Evolutionary conservation across 2,329 filamentous ascomycete species (phyloP), one percentile per base, ranked within the genome.

Genomic region (Ascosphaera aggregata): DNA sequence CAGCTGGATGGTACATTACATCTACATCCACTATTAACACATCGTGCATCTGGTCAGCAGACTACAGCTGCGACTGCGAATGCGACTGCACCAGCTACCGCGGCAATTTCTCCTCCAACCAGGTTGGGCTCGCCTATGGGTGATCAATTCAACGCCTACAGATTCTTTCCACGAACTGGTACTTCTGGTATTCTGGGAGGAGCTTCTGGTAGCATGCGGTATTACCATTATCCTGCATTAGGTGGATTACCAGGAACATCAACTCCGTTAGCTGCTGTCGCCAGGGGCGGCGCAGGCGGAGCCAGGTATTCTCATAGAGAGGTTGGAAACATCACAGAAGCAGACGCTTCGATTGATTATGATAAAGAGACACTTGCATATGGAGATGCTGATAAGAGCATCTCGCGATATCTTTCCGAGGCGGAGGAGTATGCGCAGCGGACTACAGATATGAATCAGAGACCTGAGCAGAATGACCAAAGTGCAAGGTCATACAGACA

Each of bases 161-260:
- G 43, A 39, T 59, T 62, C 39, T 56, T 63, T 32, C 57, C 59
- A 35, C 55, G 62, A 40, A 53, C 61, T 22, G 55, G 56, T 37
- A 63, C 62, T 2, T 62, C 62, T 2, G 61, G 58, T 9, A 62
- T 64, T 17, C 61, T 60, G 4, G 61, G 60, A 27, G 61, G 61
- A 4, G 65, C 61, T 3, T 64, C 62, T n/a, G 64, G 62, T 39
- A 46, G 63, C 16, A 5, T 47, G 16, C 43, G 45, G 18, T 57
- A 56, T 32, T 65, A 65, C 45, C 60, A 63, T 44, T 56, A 64
- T 43, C 59, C 63, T 45, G 60, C 59, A 4, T 49, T 63, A 4
- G 56, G 58, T n/a, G 62, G 60, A 13, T 49, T 65, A 7, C 64
- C 62, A 1, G 63, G 63, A 9, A 54, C 61, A 11, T 59, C 64